Evolutionary conservation across 371 early-diverging fungal genomes (phyloP), one percentile per base, ranked within the genome.

Genomic region (Capillidium rhysosporum): DNA sequence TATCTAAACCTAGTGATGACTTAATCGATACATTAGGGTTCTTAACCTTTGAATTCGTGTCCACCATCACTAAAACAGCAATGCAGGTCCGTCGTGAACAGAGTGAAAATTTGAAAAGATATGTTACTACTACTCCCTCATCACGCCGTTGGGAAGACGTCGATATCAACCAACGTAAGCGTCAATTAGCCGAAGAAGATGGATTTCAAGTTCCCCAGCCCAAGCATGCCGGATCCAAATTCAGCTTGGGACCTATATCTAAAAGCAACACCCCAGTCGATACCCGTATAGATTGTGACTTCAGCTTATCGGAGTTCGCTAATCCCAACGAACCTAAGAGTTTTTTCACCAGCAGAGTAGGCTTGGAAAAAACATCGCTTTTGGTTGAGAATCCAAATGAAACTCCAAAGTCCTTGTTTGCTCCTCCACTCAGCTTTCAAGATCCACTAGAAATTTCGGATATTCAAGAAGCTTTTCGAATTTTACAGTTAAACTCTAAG

Each of bases 1-100:
- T 88, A 58, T 77, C 83, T 51, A 89, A 89, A 59, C 84, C 94
- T 10, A 87, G 81, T 61, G 88, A 84, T 59, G 96, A 98, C 60
- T 83, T 97, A 31, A 80, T 94, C 52, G 99, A 98, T 61, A 86
- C 92, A 56, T 68, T 98, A 5, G 99, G 98, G 0, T 98, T 95
- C 67, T 66, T 98, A 43, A 84, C 88, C 0, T 93, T 85, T 63
- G 99, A 98, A 63, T 86, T 92, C 81, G 94, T 97, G n/a, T 74
- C 80, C 5, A 82, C 74, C 18, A 60, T 97, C 24, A 97, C 98
- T 9, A 87, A 87, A 58, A 76, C 77, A 0, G 92, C 86, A 0
- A 70, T 95, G 53, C 62, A 71, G 21, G 82, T 94, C 52, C 92
- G 91, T 63, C 58, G 68, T 43, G 75, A 72, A 30, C 61, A 65